Evolutionary conservation across 495 filamentous ascomycete species (phyloP).

Genomic region (Penicillium parvum): DNA sequence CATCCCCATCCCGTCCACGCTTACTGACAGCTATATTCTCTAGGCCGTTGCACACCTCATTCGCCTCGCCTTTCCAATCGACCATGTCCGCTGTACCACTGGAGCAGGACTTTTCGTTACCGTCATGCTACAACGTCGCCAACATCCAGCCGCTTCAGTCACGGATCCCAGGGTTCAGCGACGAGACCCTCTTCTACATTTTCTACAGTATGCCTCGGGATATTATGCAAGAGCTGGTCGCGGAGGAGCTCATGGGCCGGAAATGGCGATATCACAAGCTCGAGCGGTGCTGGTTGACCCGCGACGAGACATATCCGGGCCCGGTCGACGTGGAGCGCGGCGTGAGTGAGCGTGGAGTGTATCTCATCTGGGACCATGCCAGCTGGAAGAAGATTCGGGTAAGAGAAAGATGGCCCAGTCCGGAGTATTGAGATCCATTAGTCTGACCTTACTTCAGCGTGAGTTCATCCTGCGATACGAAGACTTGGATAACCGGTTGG

Average conservation of each 20-base stretch:
- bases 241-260: conserved; percentile 72
- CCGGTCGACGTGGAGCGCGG: conserved; percentile 57
- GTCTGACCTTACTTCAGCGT: conserved; percentile 46
- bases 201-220: conserved; percentile 89
- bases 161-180: conserved; percentile 77
- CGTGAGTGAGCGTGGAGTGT: conserved; percentile 77
- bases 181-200: conserved; percentile 90
- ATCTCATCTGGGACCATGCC: conserved; percentile 81
- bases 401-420: conserved; percentile 10
- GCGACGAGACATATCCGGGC: conserved; percentile 68
- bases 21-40: conserved; percentile 16
- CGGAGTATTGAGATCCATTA: neutral
- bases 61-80: conserved; percentile 67
- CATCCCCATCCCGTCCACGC: conserved; percentile 5
- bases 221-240: conserved; percentile 78
- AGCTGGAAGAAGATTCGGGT: conserved; percentile 81
- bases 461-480: conserved; percentile 77
- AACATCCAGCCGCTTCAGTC: conserved; percentile 78
- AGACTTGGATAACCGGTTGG: conserved; percentile 61
- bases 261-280: conserved; percentile 95
- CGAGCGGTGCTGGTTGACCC: conserved; percentile 83
- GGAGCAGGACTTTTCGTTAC: conserved; percentile 72
- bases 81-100: conserved; percentile 60
- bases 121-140: conserved; percentile 79
- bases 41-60: conserved; percentile 60